Evolutionary conservation across 2,329 filamentous ascomycete genomes (phyloP).

Genomic region (Chalara sp.): DNA sequence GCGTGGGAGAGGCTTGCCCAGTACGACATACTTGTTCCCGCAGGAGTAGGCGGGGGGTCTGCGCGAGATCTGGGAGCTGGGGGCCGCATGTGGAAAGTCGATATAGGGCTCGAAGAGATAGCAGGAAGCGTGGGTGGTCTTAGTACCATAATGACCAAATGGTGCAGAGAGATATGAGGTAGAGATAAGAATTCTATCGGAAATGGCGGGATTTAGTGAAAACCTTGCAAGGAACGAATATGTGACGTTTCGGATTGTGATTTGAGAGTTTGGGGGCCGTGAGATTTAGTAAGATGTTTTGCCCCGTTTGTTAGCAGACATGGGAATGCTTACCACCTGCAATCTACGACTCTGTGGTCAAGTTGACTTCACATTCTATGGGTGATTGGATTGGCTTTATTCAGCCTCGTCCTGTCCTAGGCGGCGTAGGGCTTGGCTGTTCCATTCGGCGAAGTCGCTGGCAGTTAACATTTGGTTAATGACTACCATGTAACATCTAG

Average conservation of each 20-base stretch:
- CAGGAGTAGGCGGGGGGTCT: constrained; percentile 46
- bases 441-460: too few species aligned
- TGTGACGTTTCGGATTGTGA: neutral
- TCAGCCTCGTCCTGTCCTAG: too few species aligned
- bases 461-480: too few species aligned
- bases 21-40: constrained; percentile 63
- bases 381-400: too few species aligned
- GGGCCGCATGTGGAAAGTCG: constrained; percentile 66
- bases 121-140: constrained; percentile 50
- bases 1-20: constrained; percentile 70
- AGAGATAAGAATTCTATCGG: neutral
- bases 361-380: neutral
- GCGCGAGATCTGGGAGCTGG: constrained; percentile 49
- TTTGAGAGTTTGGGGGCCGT: neutral
- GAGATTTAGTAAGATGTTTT: neutral
- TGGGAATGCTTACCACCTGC: neutral
- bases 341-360: neutral
- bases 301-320: neutral
- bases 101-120: constrained; percentile 75
- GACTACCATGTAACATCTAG: too few species aligned
- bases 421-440: too few species aligned
- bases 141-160: constrained; percentile 55
- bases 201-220: neutral
- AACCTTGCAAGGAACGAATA: neutral
- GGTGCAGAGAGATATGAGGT: constrained; percentile 64